Percentiles rank a stretch among this genome's conserved stretches.
phyloP scores from a whole-genome alignment of 495 filamentous ascomycete genomes.

The Xylaria nigripes region DNA sequence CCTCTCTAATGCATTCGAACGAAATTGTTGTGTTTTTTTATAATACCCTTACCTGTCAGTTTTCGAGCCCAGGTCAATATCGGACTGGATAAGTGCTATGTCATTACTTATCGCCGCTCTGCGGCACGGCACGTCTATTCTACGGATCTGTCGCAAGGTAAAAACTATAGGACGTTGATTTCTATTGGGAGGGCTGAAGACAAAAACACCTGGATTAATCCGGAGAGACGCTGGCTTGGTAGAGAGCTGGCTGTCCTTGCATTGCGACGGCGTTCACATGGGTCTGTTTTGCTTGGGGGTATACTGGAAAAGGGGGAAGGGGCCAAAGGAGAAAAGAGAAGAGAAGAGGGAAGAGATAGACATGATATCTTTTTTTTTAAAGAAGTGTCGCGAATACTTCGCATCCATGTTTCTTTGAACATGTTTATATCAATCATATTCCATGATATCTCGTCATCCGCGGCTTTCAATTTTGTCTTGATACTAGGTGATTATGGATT shows the following conservation, averaged over 20 bases:
- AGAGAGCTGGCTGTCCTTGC: conserved; percentile 17
- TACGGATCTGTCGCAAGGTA: too few relatives aligned
- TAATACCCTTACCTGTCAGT: neutral
- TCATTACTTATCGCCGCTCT: too few relatives aligned
- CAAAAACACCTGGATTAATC: neutral
- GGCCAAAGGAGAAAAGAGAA: neutral
- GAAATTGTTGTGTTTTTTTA: neutral
- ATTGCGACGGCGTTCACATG: conserved; percentile 42
- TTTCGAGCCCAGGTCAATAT: neutral
- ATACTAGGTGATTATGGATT: too few relatives aligned
- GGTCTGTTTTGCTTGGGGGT: conserved; percentile 8
- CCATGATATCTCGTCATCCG: too few relatives aligned
- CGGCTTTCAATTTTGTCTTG: too few relatives aligned
- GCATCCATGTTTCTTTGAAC: too few relatives aligned
- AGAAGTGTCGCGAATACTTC: too few relatives aligned
- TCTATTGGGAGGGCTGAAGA: neutral
- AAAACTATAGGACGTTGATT: neutral
- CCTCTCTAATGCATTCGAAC: conserved; percentile 16
- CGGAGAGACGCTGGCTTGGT: neutral
- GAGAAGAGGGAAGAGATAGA: neutral
- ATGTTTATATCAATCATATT: too few relatives aligned
- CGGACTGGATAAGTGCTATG: too few relatives aligned
- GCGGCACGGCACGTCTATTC: too few relatives aligned
- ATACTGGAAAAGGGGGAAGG: too few relatives aligned
- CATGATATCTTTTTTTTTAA: too few relatives aligned